Evolutionary conservation across 225 moss, liverwort and hornwort genomes (phyloP).

Genomic region (Rhytidiadelphus loreus): DNA sequence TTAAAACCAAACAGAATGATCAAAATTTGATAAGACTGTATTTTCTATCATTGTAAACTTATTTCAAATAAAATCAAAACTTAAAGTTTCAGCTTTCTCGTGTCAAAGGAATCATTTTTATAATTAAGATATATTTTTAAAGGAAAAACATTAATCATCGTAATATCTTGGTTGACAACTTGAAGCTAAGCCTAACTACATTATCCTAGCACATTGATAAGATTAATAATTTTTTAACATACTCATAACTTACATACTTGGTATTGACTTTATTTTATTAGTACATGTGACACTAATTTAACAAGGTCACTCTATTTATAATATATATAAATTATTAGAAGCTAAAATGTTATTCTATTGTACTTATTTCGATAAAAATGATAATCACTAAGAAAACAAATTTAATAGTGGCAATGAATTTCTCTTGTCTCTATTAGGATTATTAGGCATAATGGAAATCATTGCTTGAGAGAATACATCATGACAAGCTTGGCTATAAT

Average conservation of each 20-base stretch:
- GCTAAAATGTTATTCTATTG: neutral
- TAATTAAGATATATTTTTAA: neutral
- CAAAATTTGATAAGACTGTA: neutral
- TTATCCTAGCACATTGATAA: neutral
- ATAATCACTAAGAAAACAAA: too few relatives aligned
- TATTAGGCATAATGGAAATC: neutral
- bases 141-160: neutral
- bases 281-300: neutral
- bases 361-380: accelerated
- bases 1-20: neutral
- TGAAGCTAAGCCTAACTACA: neutral
- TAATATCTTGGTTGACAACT: neutral
- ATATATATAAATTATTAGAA: neutral
- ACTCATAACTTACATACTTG: neutral
- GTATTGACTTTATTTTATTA: neutral
- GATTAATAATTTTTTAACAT: too few relatives aligned
- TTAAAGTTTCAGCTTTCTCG: neutral
- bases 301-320: neutral
- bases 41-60: neutral
- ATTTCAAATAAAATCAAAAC: neutral
- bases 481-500: neutral
- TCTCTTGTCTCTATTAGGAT: neutral
- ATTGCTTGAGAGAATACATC: neutral
- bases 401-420: neutral
- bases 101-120: neutral